These are phyloP conservation scores for Didymella lethalis DNA, from an alignment of 2,329 filamentous ascomycete genomes.

Conservation along the genomic window DNA sequence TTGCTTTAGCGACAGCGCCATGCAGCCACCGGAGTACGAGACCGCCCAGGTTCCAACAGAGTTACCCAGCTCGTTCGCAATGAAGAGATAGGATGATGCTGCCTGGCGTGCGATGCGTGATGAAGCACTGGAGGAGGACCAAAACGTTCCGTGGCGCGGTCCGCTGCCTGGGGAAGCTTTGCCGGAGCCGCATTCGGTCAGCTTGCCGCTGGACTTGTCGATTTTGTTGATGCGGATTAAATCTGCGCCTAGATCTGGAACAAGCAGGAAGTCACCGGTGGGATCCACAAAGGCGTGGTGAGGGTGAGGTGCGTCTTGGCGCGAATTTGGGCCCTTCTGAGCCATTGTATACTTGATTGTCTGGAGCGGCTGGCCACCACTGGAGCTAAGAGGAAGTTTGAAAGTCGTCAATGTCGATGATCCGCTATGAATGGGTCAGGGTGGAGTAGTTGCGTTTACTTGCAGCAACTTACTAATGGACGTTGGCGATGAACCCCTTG, in stretches of 20 bases:
- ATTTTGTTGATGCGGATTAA: conserved; percentile 63
- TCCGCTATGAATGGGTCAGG: conserved; percentile 28
- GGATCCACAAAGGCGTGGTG: conserved; percentile 62
- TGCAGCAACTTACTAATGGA: conserved; percentile 39
- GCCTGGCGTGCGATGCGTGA: conserved; percentile 15
- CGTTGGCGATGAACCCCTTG: conserved; percentile 41
- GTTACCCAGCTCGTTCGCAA: conserved; percentile 47
- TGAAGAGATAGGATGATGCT: conserved; percentile 35
- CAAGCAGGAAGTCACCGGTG: conserved; percentile 59
- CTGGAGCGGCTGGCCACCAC: conserved; percentile 37
- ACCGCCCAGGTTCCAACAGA: conserved; percentile 48
- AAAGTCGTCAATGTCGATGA: conserved; percentile 44
- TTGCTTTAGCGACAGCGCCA: conserved; percentile 42
- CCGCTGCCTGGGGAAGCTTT: conserved; percentile 60
- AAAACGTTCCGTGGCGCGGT: conserved; percentile 63
- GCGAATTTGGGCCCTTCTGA: conserved; percentile 57
- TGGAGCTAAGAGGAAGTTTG: conserved; percentile 46
- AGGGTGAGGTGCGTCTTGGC: conserved; percentile 63
- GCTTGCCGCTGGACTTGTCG: conserved; percentile 33
- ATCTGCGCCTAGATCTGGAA: conserved; percentile 64
- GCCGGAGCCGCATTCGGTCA: conserved; percentile 47
- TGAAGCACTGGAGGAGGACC: conserved; percentile 42
- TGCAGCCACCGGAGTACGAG: conserved; percentile 43
- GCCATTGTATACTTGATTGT: conserved; percentile 44
- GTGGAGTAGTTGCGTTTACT: not conserved